Evolutionary conservation across 768 basidiomycete genomes (phyloP), one percentile per base, ranked within the genome.

Genomic region (Collybia nuda): DNA sequence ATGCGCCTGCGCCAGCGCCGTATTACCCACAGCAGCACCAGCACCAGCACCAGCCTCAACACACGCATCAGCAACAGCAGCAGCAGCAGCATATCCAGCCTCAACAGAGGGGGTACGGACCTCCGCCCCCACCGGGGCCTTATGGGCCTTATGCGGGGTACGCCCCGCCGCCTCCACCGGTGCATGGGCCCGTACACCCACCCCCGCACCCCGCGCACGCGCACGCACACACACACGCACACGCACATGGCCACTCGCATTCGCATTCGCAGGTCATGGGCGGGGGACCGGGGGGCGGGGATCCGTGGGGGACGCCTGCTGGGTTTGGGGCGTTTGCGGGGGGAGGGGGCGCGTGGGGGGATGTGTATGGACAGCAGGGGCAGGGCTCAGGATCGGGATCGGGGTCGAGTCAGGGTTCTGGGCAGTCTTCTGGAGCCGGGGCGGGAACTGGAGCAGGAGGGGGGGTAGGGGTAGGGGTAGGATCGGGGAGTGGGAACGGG

Each of bases 401-500:
- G 50, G 43, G 2, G 19, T 39, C 36, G 42, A 26, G 37, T 11
- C 11, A n/a, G n/a, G n/a, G n/a, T n/a, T n/a, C n/a, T n/a, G n/a
- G n/a, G n/a, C n/a, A n/a, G n/a, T n/a, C n/a, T n/a, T n/a, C n/a
- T n/a, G n/a, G n/a, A n/a, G n/a, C n/a, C n/a, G n/a, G n/a, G n/a
- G n/a, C 36, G 37, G 44, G 49, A 14, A 47, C 47, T 18, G 0
- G 19, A 26, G 43, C 37, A 21, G 39, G 36, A 23, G 19, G 17
- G 5, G 28, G 9, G 1, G 12, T 39, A 19, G 37, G 4, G 15
- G 40, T 26, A 6, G 48, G 48, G 26, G 3, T 21, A 11, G 48
- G 40, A 18, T 21, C 15, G 43, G 43, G 41, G 37, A 47, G 56
- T 55, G 44, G 59, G 56, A n/a, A n/a, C n/a, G n/a, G n/a, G n/a